These are phyloP conservation scores for Globisporangium camurandrum DNA, from an alignment of 352 stramenopile genomes.

Conservation along the genomic window DNA sequence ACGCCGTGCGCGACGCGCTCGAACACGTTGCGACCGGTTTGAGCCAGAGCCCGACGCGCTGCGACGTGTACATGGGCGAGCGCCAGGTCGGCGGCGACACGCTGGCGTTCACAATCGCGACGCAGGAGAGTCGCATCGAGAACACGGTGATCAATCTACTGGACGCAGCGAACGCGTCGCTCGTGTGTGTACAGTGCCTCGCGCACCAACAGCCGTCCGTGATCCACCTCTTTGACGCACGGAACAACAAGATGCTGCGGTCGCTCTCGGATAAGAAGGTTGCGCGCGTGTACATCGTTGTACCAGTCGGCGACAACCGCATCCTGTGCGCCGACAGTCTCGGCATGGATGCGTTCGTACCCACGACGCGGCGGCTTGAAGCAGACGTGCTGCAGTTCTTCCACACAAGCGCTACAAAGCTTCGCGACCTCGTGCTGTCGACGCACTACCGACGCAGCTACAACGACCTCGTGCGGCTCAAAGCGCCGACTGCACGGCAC, in stretches of 20 bases:
- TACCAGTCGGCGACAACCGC: constrained; percentile 43
- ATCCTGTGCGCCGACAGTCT: constrained; percentile 60
- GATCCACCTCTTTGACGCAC: constrained; percentile 25
- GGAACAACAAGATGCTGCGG: constrained; percentile 15
- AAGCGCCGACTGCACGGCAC: constrained; percentile 17
- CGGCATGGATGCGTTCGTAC: constrained; percentile 33
- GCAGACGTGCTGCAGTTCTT: constrained; percentile 51
- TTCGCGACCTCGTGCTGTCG: constrained; percentile 28
- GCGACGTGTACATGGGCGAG: constrained; percentile 52
- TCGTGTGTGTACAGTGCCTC: constrained; percentile 42
- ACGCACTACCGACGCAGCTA: constrained; percentile 36
- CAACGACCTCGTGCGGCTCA: constrained; percentile 32
- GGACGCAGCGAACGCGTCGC: constrained; percentile 15
- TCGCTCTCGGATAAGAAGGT: constrained; percentile 20
- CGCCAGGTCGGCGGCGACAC: constrained; percentile 14
- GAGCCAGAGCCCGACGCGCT: constrained; percentile 15
- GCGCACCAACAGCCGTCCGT: constrained; percentile 21
- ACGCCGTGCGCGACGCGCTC: constrained; percentile 18
- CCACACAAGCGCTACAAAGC: constrained; percentile 13
- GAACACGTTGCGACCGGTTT: constrained; percentile 22
- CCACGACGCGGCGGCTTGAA: constrained; percentile 29
- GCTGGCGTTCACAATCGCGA: constrained; percentile 17
- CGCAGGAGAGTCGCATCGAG: constrained; percentile 39
- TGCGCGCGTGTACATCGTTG: constrained; percentile 26
- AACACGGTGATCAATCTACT: constrained; percentile 25